Conservation (phyloP, 2,329 filamentous ascomycete species). For the Cladosporium cucumerinum region DNA sequence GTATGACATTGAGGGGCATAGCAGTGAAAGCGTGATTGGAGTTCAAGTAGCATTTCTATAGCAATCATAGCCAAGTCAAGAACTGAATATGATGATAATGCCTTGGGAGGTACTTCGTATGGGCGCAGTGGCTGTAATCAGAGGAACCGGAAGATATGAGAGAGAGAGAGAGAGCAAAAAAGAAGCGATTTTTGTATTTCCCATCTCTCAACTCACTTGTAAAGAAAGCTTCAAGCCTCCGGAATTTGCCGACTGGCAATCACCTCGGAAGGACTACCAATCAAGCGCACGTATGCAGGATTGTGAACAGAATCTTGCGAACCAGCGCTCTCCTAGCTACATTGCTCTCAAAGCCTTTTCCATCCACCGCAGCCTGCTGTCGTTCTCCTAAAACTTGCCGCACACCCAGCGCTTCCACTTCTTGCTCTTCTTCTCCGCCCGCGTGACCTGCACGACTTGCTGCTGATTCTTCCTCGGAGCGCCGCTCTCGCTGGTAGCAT, state of each 20-base stretch:
- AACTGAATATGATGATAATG: no score
- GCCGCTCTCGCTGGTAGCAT: not conserved
- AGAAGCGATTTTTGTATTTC: not conserved
- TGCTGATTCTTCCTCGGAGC: not conserved
- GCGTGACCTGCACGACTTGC: not conserved
- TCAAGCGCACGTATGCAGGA: not conserved
- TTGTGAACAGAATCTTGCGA: not conserved
- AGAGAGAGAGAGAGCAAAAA: not conserved
- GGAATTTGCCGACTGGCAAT: not conserved
- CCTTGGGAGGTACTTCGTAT: no score
- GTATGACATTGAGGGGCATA: no score
- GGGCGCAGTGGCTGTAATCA: no score
- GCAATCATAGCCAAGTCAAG: no score
- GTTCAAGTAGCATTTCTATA: no score
- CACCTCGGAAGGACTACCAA: not conserved
- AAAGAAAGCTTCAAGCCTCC: not conserved
- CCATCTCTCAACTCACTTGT: not conserved
- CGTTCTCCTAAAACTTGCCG: slow-evolving; percentile 1
- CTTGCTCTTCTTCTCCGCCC: slow-evolving; percentile 6
- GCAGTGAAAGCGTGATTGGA: no score
- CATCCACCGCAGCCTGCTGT: not conserved
- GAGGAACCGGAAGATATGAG: not conserved
- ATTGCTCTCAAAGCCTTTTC: not conserved
- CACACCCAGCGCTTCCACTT: slow-evolving; percentile 9
- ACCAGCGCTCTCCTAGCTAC: not conserved